Evolutionary conservation across 345 rosid species (phyloP).

Genomic region (Theobroma cacao): DNA sequence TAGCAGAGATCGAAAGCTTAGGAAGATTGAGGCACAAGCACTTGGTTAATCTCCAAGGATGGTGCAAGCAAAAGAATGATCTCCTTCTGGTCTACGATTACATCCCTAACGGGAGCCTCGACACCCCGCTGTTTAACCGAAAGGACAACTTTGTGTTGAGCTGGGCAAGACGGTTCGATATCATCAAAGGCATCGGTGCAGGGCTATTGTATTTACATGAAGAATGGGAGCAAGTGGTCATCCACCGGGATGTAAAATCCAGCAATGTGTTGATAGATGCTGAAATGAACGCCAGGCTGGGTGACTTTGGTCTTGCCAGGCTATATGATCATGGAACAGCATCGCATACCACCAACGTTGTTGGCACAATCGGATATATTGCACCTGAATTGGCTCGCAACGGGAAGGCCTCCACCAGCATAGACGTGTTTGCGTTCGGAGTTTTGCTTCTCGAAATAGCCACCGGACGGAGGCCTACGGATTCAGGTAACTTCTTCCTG

Average conservation of each 20-base stretch:
- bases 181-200: constrained; percentile 54
- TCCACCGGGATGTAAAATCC: constrained; percentile 77
- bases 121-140: constrained; percentile 32
- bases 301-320: constrained; percentile 79
- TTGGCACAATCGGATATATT: constrained; percentile 71
- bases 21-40: constrained; percentile 63
- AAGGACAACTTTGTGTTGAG: constrained; percentile 27
- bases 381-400: constrained; percentile 72
- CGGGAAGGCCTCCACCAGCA: constrained; percentile 54
- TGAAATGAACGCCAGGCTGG: constrained; percentile 57
- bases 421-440: constrained; percentile 67
- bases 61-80: constrained; percentile 57
- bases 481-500: background rate
- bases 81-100: constrained; percentile 63
- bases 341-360: constrained; percentile 53
- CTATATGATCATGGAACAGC: constrained; percentile 52
- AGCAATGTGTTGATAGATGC: constrained; percentile 69
- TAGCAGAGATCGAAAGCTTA: constrained; percentile 63
- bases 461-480: constrained; percentile 48
- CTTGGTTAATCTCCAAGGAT: constrained; percentile 67
- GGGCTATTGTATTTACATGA: constrained; percentile 63
- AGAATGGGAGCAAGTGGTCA: constrained; percentile 73
- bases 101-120: constrained; percentile 68
- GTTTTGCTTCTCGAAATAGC: constrained; percentile 63
- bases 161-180: constrained; percentile 59